Evolutionary conservation across 306 rosid genomes (phyloP).

Genomic region (Dalbergia cochinchinensis): DNA sequence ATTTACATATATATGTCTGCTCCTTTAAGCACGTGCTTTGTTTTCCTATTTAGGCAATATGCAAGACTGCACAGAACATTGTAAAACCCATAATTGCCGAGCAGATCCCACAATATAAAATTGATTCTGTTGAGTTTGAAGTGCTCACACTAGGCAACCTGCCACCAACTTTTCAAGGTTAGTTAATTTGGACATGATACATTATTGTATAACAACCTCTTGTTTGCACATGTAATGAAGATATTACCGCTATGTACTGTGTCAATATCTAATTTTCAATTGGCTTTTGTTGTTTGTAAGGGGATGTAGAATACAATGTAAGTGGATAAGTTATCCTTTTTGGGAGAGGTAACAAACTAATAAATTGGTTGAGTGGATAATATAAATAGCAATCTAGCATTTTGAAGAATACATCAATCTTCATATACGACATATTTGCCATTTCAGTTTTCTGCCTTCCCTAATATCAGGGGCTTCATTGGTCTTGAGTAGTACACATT

Average conservation of each 20-base stretch:
- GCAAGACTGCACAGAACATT: slow-evolving; percentile 73
- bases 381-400: slow-evolving; percentile 14
- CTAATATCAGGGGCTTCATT: not conserved
- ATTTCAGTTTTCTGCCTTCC: not conserved
- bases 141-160: slow-evolving; percentile 76
- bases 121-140: slow-evolving; percentile 82
- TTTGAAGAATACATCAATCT: not conserved
- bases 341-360: not conserved
- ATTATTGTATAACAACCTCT: not conserved
- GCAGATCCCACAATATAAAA: slow-evolving; percentile 82
- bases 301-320: not conserved
- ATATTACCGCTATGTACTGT: not conserved
- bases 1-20: not conserved
- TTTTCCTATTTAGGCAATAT: slow-evolving; percentile 68
- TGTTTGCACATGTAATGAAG: not conserved
- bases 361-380: not conserved
- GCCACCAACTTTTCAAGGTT: slow-evolving; percentile 97
- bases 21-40: not conserved
- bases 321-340: not conserved
- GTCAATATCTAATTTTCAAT: not conserved
- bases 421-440: not conserved
- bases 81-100: slow-evolving; percentile 88
- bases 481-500: not conserved
- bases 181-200: slow-evolving; percentile 14
- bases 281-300: not conserved